A percentile compares a stretch with the other conserved stretches of the same genome.
Conservation (phyloP, 2,329 filamentous ascomycete genomes). For the Fusarium sp. region DNA sequence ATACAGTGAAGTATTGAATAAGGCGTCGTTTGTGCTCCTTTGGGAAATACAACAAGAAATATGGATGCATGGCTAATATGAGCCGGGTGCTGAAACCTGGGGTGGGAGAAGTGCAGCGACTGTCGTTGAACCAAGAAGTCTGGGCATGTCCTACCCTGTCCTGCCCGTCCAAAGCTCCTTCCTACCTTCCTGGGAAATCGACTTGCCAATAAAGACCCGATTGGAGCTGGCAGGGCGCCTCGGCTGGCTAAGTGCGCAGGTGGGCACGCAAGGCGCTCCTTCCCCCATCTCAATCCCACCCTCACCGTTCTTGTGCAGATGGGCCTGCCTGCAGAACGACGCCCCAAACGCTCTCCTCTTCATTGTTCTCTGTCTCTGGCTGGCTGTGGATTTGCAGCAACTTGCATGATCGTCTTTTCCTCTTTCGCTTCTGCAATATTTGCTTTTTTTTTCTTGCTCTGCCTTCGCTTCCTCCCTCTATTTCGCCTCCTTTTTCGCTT, state of each 20-base stretch:
- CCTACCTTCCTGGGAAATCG: background rate
- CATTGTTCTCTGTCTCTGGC: background rate
- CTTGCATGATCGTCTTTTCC: constrained; percentile 9
- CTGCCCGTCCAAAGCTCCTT: constrained; percentile 8
- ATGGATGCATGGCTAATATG: background rate
- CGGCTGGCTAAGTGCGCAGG: constrained; percentile 8
- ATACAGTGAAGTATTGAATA: constrained; percentile 30
- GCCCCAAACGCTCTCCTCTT: constrained; percentile 19
- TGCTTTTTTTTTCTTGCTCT: background rate
- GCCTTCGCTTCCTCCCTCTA: constrained; percentile 1
- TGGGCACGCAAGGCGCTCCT: background rate
- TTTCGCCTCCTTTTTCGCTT: constrained; percentile 2
- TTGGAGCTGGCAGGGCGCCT: constrained; percentile 28
- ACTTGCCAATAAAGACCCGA: constrained; percentile 31
- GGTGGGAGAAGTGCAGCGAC: background rate
- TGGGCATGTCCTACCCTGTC: background rate
- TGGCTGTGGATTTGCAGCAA: constrained; percentile 12
- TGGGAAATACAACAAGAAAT: constrained; percentile 16
- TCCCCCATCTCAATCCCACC: constrained; percentile 17
- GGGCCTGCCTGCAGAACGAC: constrained; percentile 21
- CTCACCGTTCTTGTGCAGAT: constrained; percentile 42
- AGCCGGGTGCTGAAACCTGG: background rate
- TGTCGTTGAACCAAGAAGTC: constrained; percentile 1
- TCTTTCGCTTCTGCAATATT: constrained; percentile 10
- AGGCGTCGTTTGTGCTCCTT: constrained; percentile 15